A percentile compares a stretch with the other conserved stretches of the same genome.
Conservation (phyloP, 768 basidiomycete genomes). For the Galerina marginata region DNA sequence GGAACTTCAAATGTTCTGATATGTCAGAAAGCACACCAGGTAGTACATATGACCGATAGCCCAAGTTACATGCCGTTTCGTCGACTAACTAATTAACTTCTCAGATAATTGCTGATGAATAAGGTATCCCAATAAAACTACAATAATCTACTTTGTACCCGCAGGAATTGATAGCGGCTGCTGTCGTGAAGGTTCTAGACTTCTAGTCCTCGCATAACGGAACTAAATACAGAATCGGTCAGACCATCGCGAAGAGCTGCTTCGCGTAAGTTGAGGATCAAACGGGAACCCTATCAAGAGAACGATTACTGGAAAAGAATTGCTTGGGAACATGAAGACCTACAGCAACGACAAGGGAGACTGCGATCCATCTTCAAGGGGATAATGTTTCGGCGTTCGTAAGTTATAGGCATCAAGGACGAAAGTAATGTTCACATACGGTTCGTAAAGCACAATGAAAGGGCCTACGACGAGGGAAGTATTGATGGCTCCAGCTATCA, state of each 20-base stretch:
- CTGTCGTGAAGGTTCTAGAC: too few species aligned
- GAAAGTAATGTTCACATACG: neutral
- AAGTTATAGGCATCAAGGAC: neutral
- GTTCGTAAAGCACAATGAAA: constrained; percentile 3
- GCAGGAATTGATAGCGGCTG: too few species aligned
- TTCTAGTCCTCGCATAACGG: neutral
- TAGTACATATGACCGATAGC: too few species aligned
- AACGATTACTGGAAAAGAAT: neutral
- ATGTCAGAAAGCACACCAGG: too few species aligned
- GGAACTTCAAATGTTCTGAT: too few species aligned
- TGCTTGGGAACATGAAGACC: neutral
- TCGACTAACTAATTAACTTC: too few species aligned
- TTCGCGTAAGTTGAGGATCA: constrained; percentile 1
- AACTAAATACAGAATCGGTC: neutral
- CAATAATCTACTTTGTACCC: too few species aligned
- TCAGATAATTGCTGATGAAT: too few species aligned
- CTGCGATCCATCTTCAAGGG: constrained; percentile 5
- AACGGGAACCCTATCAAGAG: neutral
- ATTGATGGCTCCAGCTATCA: constrained; percentile 2
- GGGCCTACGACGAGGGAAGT: neutral
- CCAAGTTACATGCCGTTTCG: too few species aligned
- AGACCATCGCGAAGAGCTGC: neutral
- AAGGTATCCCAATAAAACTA: too few species aligned
- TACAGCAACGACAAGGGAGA: constrained; percentile 1
- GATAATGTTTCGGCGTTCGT: neutral